Percentiles rank a stretch among this genome's conserved stretches.
phyloP scores from a whole-genome alignment of 208 protist species.

The Trypanosoma grayi region DNA sequence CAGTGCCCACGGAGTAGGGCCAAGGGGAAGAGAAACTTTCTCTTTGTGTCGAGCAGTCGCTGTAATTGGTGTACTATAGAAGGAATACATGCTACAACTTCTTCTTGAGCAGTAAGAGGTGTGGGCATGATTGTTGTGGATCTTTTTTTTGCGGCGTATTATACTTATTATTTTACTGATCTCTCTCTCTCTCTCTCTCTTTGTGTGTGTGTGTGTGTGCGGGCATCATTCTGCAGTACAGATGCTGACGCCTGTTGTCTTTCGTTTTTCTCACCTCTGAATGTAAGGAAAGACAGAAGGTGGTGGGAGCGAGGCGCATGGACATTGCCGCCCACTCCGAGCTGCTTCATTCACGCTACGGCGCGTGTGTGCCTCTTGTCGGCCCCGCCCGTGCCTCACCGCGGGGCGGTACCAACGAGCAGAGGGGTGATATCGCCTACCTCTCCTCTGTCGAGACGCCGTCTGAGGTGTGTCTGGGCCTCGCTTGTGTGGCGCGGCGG shows the following conservation, averaged over 20 bases:
- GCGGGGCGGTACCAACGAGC: no score
- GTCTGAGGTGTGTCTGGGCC: slow-evolving; percentile 14
- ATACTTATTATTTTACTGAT: no score
- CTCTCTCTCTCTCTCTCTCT: neutral
- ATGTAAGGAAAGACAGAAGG: no score
- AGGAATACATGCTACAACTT: no score
- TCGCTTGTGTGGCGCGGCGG: slow-evolving; percentile 10
- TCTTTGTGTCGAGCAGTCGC: no score
- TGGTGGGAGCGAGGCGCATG: no score
- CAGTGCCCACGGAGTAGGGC: no score
- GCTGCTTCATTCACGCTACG: slow-evolving; percentile 6
- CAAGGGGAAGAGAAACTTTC: no score
- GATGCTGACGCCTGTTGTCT: neutral
- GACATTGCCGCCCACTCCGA: slow-evolving; percentile 2
- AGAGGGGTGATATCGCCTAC: slow-evolving; percentile 6
- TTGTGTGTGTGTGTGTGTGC: neutral
- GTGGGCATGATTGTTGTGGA: no score
- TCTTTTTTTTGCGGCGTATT: no score
- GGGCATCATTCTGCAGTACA: neutral
- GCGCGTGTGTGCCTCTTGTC: slow-evolving; percentile 10
- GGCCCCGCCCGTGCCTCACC: neutral
- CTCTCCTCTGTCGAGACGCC: slow-evolving; percentile 18
- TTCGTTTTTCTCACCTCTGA: neutral
- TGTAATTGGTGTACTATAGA: no score
- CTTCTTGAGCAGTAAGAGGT: neutral